Evolutionary conservation across 2,329 filamentous ascomycete species (phyloP), one percentile per base, ranked within the genome.

Genomic region (Sarocladiaceae sp.): DNA sequence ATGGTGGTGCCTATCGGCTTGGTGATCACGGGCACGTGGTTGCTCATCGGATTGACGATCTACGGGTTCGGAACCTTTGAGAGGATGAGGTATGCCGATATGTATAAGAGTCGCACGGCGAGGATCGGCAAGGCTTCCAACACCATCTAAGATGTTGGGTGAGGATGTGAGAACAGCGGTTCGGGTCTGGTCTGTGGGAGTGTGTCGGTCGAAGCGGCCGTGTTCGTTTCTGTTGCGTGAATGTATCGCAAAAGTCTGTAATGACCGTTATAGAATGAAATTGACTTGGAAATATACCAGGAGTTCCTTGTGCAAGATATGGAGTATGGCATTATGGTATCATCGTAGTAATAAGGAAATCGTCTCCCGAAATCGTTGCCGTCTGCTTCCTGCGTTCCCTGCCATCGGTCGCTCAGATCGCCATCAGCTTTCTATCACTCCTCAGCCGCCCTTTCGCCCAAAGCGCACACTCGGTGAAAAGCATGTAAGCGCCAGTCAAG

Each of bases 1-100:
- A 69, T 85, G 54, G 77, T 88, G 48, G 82, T 85, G 61, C 84
- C 85, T 6, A 67, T 83, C 23, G 85, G 85, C 15, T 66, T 83
- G n/a, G 66, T 86, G 51, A 72, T 89, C 53, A 83, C 77, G 2
- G 65, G 73, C 31, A 55, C 74, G 11, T 89, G 85, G 82, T 61
- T 78, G 2, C 50, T 73, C 1, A 48, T 84, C 16, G 77, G 82
- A 20, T 42, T 80, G 6, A 60, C 61, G 0, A 76, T 73, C 18
- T 76, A 83, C 49, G 82, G 74, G 3, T 73, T 74, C 46, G 85
- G 85, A 45, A 87, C 83, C 4, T 72, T 78, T 47, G 74, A 82
- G 57, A 73, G 84, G 45, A 79, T 84, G 46, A 71, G 75, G 57
- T 85, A 83, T 63, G 71, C 80, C 29, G 78, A 84, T 40, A 70